Base-by-base conservation (phyloP, 306 rosid species). In the Cucumis cinereus region DNA sequence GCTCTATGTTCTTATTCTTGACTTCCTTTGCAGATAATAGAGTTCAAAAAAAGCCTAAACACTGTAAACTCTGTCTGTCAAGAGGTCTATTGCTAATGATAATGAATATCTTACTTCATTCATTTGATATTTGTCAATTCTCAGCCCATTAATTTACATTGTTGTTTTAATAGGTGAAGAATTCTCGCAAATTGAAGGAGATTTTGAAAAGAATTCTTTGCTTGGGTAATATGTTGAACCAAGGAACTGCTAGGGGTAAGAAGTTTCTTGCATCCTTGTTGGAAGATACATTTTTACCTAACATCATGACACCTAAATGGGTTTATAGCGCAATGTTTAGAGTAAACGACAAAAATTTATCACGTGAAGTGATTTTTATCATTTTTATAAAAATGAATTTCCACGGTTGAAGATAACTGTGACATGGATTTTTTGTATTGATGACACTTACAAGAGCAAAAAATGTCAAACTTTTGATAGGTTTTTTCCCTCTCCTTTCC, bases 211-310 rank as follows among this genome's bases (percentile, higher is more conserved):
- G 83, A 81, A 95, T 95, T 80, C 96, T 95, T 54, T 90, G 80
- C 78, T 83, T 95, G 81, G 99, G 99, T 35, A 95, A 95, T 79
- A 89, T 93, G 68, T 82, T 95, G 81, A 95, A 95, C 86, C 93
- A 95, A 84, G 99, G 99, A 87, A 95, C 98, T 60, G 98, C 98
- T 22, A 95, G 99, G 87, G 99, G 99, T 89, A 81, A 80, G 90
- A 79, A 72, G 47, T 13, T 26, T 71, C 59, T 49, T 30, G 11
- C 59, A 49, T 49, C 41, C 47, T 49, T 26, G 38, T 71, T 15
- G 23, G 12, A 41, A 15, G 13, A 43, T 13, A 22, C 19, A 41
- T 22, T 69, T 69, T 43, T 43, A 7, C 55, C 56, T 7, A 6
- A 43, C 55, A n/a, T 69, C 74, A 43, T 41, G 74, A 41, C 2